Base-by-base conservation (phyloP, 2,329 filamentous ascomycete species). In the Xylogone sp. region DNA sequence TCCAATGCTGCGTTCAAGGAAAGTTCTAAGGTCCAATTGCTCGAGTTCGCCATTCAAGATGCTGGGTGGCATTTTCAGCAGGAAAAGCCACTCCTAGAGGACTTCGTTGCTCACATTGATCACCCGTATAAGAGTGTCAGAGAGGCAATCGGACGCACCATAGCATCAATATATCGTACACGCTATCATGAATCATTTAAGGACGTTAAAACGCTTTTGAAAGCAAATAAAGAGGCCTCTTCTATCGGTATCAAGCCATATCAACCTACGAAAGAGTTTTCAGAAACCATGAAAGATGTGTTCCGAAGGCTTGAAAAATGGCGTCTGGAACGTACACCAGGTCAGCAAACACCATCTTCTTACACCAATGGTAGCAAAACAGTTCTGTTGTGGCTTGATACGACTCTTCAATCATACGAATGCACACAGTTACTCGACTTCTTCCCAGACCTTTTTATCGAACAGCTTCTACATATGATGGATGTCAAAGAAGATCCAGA, bases 1-100 rank as follows among this genome's bases (percentile, higher is more conserved):
- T 97, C 93, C 0, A 97, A 97, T 65, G 94, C 95, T 3, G 94
- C 94, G 0, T 99, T 99, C 79, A 99, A 99, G 68, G 95, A 99
- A 68, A 96, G 93, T 50, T 95, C 93, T 22, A 97, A 97, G 73
- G 90, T 99, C 16, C 87, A 94, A 58, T 75, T 99, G 24, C 76
- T 99, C 18, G 90, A 97, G 60, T 90, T 96, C 59, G 82, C 89
- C 56, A 88, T 99, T 53, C 84, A 85, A 43, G 91, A 96, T 62
- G 82, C 86, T 31, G 94, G 94, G 1, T 99, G 95, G 94, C 94
- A 99, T 68, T 99, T 97, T 76, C 90, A 90, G 56, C 77, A 90
- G 10, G 90, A 95, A 60, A 83, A 90, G 70, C 91, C 92, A 0
- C 93, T 99, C 47, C 74, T 96, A 6, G 78, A 95, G 29, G 84